Conservation (phyloP, 2,329 filamentous ascomycete genomes). For the Fusarium marasasianum region DNA sequence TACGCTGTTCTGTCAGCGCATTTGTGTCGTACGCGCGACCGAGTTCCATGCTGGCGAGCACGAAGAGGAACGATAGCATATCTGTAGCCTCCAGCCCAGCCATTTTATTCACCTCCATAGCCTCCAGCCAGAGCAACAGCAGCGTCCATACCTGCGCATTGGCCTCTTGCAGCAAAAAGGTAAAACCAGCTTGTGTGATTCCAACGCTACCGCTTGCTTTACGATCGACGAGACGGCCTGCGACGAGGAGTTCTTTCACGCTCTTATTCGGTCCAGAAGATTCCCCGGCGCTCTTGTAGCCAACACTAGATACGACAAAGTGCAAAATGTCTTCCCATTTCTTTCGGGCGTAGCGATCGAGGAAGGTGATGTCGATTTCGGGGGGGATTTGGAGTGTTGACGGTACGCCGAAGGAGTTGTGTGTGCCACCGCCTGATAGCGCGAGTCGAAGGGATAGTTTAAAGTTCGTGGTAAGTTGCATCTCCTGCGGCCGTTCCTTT, state of each 20-base stretch:
- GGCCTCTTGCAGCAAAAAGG: constrained; percentile 91
- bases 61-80: constrained; percentile 94
- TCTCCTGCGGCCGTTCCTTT: constrained; percentile 73
- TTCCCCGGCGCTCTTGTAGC: constrained; percentile 58
- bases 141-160: constrained; percentile 98
- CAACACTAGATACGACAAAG: constrained; percentile 87
- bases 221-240: constrained; percentile 80
- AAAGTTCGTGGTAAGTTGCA: constrained; percentile 84
- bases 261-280: constrained; percentile 71
- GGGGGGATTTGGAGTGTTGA: constrained; percentile 70
- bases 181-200: constrained; percentile 94
- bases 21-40: constrained; percentile 90
- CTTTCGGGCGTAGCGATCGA: constrained; percentile 85
- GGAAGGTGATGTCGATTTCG: constrained; percentile 73
- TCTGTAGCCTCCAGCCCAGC: constrained; percentile 88
- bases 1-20: constrained; percentile 82
- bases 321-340: constrained; percentile 98
- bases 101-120: constrained; percentile 67
- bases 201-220: constrained; percentile 71
- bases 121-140: constrained; percentile 90
- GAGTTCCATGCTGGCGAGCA: constrained; percentile 91
- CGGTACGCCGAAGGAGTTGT: constrained; percentile 91
- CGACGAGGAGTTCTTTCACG: constrained; percentile 84
- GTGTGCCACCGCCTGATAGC: constrained; percentile 84
- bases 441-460: constrained; percentile 84